These are phyloP conservation scores for Pseudopediastrum boryanum DNA, from an alignment of 139 green algal genomes.

Conservation along the genomic window DNA sequence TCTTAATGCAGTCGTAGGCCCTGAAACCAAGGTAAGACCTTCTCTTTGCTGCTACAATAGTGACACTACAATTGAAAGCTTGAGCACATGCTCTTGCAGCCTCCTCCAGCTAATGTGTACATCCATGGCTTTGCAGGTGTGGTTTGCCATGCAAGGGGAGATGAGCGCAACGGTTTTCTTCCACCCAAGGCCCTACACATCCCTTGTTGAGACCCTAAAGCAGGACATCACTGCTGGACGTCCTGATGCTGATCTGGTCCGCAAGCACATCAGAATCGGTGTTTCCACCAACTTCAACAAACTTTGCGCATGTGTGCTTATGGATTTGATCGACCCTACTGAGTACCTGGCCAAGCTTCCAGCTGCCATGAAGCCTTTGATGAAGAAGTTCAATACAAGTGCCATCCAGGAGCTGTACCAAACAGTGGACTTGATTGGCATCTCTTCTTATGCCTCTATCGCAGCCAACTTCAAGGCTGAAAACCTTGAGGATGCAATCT, in stretches of 20 bases:
- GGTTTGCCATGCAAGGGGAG: constrained; percentile 42
- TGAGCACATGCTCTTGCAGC: not conserved
- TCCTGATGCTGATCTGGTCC: not conserved
- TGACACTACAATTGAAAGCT: too few species aligned
- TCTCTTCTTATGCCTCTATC: constrained; percentile 7
- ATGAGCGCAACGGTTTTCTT: constrained; percentile 44
- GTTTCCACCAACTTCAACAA: constrained; percentile 43
- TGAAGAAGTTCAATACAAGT: constrained; percentile 19
- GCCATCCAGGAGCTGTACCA: constrained; percentile 26
- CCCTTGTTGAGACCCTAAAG: constrained; percentile 7
- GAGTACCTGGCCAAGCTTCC: constrained; percentile 16
- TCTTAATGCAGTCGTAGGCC: not conserved
- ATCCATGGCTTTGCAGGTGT: constrained; percentile 14
- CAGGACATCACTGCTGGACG: not conserved
- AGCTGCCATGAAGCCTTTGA: not conserved
- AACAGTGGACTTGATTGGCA: constrained; percentile 32
- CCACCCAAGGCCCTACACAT: constrained; percentile 10
- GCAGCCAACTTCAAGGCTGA: not conserved
- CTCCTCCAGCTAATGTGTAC: not conserved
- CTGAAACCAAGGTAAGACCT: not conserved
- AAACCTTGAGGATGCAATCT: constrained; percentile 21
- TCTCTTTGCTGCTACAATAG: not conserved
- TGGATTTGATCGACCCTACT: constrained; percentile 23
- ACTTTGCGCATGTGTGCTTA: constrained; percentile 20
- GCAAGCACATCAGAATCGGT: constrained; percentile 19